A percentile compares a stretch with the other conserved stretches of the same genome.
Evolutionary conservation across 768 basidiomycete genomes (phyloP).

Genomic region (Pleurotus tuoliensis): DNA sequence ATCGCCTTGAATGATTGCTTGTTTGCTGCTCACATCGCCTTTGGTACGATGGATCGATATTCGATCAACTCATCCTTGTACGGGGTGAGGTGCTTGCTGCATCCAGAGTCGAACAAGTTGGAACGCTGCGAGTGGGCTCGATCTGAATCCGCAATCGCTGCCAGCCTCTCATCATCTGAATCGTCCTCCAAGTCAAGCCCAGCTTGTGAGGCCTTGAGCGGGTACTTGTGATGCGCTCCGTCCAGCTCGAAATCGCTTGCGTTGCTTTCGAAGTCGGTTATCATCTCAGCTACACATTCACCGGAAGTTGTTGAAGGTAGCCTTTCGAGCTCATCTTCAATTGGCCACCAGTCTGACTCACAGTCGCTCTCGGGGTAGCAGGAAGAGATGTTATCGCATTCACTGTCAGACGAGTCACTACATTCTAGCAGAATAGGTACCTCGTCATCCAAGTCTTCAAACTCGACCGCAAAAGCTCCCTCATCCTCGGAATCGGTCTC

Average conservation of each 20-base stretch:
- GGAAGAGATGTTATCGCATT: not conserved
- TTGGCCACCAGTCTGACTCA: not conserved
- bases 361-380: not conserved
- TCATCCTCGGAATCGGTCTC: slow-evolving; percentile 9
- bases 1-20: slow-evolving; percentile 17
- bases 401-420: not conserved
- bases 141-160: not conserved
- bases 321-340: not conserved
- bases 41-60: slow-evolving; percentile 14
- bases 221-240: not conserved
- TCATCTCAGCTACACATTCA: not conserved
- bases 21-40: slow-evolving; percentile 19
- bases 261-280: not conserved
- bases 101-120: slow-evolving; percentile 4
- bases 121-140: not conserved
- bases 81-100: slow-evolving; percentile 19
- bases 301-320: not conserved
- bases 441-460: not conserved
- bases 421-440: not conserved
- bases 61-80: slow-evolving; percentile 15
- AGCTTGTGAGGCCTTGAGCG: not conserved
- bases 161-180: not conserved
- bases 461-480: not conserved
- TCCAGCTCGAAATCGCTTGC: not conserved
- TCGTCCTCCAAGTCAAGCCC: not conserved